Base-by-base conservation (phyloP, 2,329 filamentous ascomycete species). In the Pyricularia sp. region DNA sequence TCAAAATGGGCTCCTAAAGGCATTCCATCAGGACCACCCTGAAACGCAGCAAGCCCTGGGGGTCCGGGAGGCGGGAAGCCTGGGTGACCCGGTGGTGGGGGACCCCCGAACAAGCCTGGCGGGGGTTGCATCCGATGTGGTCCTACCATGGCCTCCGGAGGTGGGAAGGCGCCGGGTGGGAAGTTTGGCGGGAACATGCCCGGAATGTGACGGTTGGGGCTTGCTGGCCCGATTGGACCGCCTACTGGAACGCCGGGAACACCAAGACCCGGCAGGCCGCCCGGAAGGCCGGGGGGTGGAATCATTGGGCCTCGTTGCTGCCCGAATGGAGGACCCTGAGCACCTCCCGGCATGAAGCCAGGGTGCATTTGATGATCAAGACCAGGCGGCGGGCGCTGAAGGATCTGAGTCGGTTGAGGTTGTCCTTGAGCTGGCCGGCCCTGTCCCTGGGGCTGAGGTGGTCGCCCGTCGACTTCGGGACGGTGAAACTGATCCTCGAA, bases 321-420 rank as follows among this genome's bases (percentile, higher is more conserved):
- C 64, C 72, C 76, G 28, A 63, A 63, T 68, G 76, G 74, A 63
- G 76, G 76, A 58, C 81, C 81, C 70, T 83, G 81, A 26, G 78
- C 81, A 67, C 76, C 77, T 66, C 76, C 78, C 59, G 79, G 81
- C 79, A 87, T 82, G 80, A 85, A 87, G 69, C 78, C 83, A 23
- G 83, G 85, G 23, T 84, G 85, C 79, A 89, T 84, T 73, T 86
- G 84, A 64, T 88, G 78, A 23, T 82, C 87, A 59, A 90, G 78
- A 9, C 88, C 87, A 2, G 86, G 85, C 0, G 83, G 84, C n/a
- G 86, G 86, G 6, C 87, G 85, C 76, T 90, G 87, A 26, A 90
- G 77, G 68, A 90, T 90, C 74, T 90, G 87, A 4, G 86, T 88
- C 4, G 86, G 86, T 72, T 86, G 85, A 28, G 59, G 59, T 25